Base-by-base conservation (phyloP, 305 asterid genomes). In the Plantago lanceolata region DNA sequence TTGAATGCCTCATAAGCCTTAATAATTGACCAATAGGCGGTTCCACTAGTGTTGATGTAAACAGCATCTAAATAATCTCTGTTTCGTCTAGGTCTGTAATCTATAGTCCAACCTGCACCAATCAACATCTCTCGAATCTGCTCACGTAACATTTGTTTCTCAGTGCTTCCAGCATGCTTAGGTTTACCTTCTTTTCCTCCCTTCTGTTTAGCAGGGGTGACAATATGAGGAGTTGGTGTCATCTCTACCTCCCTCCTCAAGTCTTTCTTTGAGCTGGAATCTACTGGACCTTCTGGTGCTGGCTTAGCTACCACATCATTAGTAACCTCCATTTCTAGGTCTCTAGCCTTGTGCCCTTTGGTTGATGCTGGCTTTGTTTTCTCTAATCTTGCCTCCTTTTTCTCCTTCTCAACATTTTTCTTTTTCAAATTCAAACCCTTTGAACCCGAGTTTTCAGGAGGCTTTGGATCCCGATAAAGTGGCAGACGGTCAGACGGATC, bases 1-100 rank as follows among this genome's bases (percentile, higher is more conserved):
- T 85, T 90, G 70, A 90, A 76, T 15, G 99, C 96, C 44, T 91
- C 97, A 63, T 91, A 88, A 26, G 97, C 97, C 80, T 88, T 88
- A 57, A 88, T 81, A 66, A 91, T 91, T 14, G 97, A 91, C 97
- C 96, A 91, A 78, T 88, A 88, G 48, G 94, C 94, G 35, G 97
- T 88, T 79, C 96, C 97, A 63, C 65, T 67, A n/a, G 95, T 94
- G 61, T 72, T 86, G 58, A 85, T 91, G 68, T 91, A 91, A 58
- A 91, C 97, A 50, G 95, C 88, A 76, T 91, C 96, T 56, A 86
- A 79, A 78, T 91, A 91, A 67, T 86, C 97, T 72, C 96, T 76
- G 69, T 86, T 86, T 71, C 87, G 78, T 77, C 96, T 82, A 47
- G 97, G 97, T 63, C 97, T 82, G 75, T 88, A 91, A 78, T 91